Evolutionary conservation across 495 filamentous ascomycete genomes (phyloP).

Genomic region (Thermothielavioides terrestris): DNA sequence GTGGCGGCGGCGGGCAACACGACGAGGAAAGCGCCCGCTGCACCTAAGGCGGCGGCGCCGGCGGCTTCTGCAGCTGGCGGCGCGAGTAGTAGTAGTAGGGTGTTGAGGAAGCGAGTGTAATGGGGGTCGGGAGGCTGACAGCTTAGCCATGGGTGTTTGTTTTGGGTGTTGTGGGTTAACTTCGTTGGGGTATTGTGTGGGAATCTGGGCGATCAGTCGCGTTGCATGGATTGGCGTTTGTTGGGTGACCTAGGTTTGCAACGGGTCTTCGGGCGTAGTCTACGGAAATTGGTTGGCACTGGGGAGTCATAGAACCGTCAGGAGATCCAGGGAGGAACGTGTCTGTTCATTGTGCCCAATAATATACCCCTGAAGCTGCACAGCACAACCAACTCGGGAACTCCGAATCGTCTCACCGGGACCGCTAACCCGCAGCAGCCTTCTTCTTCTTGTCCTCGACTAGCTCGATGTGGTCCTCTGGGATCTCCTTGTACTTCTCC

Average conservation of each 20-base stretch:
- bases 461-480: slow-evolving; percentile 88
- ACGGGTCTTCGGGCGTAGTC: too few species aligned
- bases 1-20: slow-evolving; percentile 22
- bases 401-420: not conserved
- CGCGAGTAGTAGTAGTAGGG: slow-evolving; percentile 27
- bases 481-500: slow-evolving; percentile 76
- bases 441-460: slow-evolving; percentile 89
- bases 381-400: not conserved
- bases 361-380: not conserved
- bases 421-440: slow-evolving; percentile 15
- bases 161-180: not conserved
- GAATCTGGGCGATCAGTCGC: too few species aligned
- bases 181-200: not conserved
- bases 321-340: too few species aligned
- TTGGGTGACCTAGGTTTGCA: too few species aligned
- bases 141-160: not conserved
- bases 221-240: too few species aligned
- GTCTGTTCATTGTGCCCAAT: too few species aligned
- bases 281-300: too few species aligned
- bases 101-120: slow-evolving; percentile 42
- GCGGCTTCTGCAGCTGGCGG: slow-evolving; percentile 11
- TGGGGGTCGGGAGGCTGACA: not conserved
- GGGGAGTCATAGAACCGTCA: too few species aligned
- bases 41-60: slow-evolving; percentile 23
- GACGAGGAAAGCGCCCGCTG: slow-evolving; percentile 34